A percentile compares a stretch with the other conserved stretches of the same genome.
phyloP scores from a whole-genome alignment of 2,329 filamentous ascomycete genomes.

The Colletotrichum sp. region DNA sequence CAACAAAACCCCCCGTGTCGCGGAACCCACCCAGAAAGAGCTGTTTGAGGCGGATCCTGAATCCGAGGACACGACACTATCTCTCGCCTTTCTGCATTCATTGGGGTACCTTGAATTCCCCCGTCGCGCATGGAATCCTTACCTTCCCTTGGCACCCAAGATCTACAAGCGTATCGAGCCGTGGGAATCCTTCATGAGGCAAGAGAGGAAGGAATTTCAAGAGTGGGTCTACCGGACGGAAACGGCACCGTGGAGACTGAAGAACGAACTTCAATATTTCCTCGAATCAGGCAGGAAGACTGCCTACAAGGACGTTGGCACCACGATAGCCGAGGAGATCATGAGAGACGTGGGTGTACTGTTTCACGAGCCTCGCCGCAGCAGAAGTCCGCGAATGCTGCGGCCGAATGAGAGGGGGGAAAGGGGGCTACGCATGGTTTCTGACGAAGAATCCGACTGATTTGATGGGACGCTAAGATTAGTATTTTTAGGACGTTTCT shows the following conservation, averaged over 20 bases:
- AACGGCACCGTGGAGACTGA: conserved; percentile 7
- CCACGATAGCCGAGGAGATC: conserved; percentile 16
- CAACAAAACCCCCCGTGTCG: neutral
- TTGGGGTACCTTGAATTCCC: conserved; percentile 27
- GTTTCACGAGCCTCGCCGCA: neutral
- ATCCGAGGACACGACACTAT: conserved; percentile 19
- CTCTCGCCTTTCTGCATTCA: conserved; percentile 27
- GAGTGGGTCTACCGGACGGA: conserved; percentile 18
- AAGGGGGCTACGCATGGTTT: neutral
- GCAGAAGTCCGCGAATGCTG: neutral
- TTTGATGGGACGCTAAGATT: neutral
- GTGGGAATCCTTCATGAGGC: conserved; percentile 12
- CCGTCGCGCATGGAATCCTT: conserved; percentile 23
- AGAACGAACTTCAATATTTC: conserved; percentile 22
- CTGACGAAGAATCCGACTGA: neutral
- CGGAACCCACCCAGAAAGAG: neutral
- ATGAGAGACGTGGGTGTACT: conserved; percentile 13
- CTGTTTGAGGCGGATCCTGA: neutral
- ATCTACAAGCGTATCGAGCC: conserved; percentile 19
- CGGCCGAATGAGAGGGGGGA: neutral
- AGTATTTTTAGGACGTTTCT: neutral
- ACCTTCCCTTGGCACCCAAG: conserved; percentile 16
- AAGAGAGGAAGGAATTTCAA: conserved; percentile 7
- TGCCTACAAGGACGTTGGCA: conserved; percentile 22
- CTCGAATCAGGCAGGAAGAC: conserved; percentile 7